phyloP scores from a whole-genome alignment of 768 basidiomycete genomes.

The Flagelloscypha sp. region DNA sequence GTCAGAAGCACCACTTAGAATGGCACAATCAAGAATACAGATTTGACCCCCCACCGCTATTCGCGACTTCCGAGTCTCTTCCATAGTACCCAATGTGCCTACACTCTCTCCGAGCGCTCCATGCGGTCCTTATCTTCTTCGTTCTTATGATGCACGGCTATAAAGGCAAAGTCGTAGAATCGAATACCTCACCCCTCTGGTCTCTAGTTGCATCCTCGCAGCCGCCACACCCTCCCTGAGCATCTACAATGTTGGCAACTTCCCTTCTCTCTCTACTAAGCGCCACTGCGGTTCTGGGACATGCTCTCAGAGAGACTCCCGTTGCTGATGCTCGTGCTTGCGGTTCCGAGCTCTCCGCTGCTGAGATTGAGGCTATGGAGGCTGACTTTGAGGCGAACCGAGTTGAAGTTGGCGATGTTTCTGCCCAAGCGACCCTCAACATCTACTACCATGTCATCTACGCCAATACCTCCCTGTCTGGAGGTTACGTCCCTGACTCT shows the following conservation, averaged over 20 bases:
- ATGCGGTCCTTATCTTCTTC: no score
- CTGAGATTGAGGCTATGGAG: conserved; percentile 27
- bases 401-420: conserved; percentile 15
- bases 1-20: no score
- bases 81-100: no score
- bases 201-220: conserved; percentile 3
- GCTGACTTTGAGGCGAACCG: conserved; percentile 34
- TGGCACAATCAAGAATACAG: no score
- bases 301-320: conserved; percentile 12
- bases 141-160: no score
- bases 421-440: conserved; percentile 18
- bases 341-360: conserved; percentile 29
- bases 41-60: no score
- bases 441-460: conserved; percentile 39
- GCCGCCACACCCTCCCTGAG: conserved; percentile 4
- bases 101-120: no score
- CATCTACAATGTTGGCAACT: conserved; percentile 18
- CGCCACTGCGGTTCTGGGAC: conserved; percentile 19
- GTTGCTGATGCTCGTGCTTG: conserved; percentile 22
- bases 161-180: no score
- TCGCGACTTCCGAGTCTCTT: no score
- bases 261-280: conserved; percentile 20
- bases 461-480: conserved; percentile 27
- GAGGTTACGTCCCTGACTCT: conserved; percentile 33
- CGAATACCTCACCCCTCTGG: no score